phyloP scores from a whole-genome alignment of 257 asterid genomes.

The Petrea volubilis region DNA sequence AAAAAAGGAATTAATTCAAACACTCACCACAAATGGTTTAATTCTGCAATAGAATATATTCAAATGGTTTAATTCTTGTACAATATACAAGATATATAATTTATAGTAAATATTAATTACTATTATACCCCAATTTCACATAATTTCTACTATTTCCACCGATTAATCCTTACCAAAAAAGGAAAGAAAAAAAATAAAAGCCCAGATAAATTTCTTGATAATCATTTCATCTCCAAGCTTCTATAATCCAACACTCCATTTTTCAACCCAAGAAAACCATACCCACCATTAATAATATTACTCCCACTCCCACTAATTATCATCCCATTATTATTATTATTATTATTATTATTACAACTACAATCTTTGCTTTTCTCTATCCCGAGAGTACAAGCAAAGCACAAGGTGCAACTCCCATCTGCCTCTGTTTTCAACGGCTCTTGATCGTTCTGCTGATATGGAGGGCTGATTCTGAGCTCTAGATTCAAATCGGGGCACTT shows the following conservation, averaged over 20 bases:
- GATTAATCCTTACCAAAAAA: conserved; percentile 16
- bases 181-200: neutral
- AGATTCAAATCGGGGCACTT: conserved; percentile 85
- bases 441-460: conserved; percentile 36
- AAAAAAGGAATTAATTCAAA: neutral
- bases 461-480: conserved; percentile 87
- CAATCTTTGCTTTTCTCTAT: conserved; percentile 64
- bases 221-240: conserved; percentile 72
- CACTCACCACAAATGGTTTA: conserved; percentile 8
- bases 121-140: conserved; percentile 10
- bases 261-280: conserved; percentile 65
- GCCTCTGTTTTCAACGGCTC: conserved; percentile 34
- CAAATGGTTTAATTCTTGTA: conserved; percentile 29
- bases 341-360: conserved; percentile 34
- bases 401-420: conserved; percentile 24
- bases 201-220: neutral
- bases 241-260: conserved; percentile 65
- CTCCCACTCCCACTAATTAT: conserved; percentile 26
- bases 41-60: conserved; percentile 4
- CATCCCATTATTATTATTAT: too few relatives aligned
- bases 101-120: too few relatives aligned
- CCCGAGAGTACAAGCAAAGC: conserved; percentile 77
- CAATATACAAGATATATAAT: too few relatives aligned
- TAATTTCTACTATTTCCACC: conserved; percentile 16
- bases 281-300: conserved; percentile 30